A percentile compares a stretch with the other conserved stretches of the same genome.
These are phyloP conservation scores for Rhynchospora tenuis DNA, from an alignment of 176 grass and related monocot genomes.

Conservation along the genomic window DNA sequence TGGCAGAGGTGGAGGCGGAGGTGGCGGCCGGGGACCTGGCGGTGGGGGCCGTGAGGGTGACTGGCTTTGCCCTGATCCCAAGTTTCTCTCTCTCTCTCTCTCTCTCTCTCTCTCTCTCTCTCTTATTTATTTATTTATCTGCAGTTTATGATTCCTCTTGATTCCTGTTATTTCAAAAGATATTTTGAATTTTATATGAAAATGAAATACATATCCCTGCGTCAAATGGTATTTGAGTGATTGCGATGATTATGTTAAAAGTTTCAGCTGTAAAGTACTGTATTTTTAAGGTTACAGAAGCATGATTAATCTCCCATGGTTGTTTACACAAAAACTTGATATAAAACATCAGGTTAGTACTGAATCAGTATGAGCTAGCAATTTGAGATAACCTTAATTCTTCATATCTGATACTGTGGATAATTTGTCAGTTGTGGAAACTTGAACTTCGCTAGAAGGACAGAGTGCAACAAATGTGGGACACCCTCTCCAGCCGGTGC, in stretches of 20 bases:
- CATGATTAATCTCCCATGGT: not conserved
- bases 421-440: constrained; percentile 89
- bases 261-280: not conserved
- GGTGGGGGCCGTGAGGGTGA: constrained; percentile 15
- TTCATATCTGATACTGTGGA: constrained; percentile 9
- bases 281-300: not conserved
- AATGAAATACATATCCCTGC: not conserved
- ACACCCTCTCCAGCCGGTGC: constrained; percentile 44
- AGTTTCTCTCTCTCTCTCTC: constrained; percentile 17
- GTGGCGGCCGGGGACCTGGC: not conserved
- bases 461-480: constrained; percentile 95
- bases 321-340: not conserved
- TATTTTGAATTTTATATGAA: not conserved
- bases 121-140: not conserved
- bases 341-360: not conserved
- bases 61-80: constrained; percentile 22
- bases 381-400: not conserved
- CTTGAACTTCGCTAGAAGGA: constrained; percentile 91
- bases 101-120: not conserved
- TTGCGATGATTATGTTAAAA: not conserved
- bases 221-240: not conserved
- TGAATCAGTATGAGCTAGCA: not conserved
- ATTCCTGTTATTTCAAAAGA: not conserved
- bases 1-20: not conserved
- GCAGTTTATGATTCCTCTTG: not conserved